Percentiles rank a stretch among this genome's conserved stretches.
phyloP scores from a whole-genome alignment of 371 early-diverging fungal genomes.

The Saksenaea vasiformis region DNA sequence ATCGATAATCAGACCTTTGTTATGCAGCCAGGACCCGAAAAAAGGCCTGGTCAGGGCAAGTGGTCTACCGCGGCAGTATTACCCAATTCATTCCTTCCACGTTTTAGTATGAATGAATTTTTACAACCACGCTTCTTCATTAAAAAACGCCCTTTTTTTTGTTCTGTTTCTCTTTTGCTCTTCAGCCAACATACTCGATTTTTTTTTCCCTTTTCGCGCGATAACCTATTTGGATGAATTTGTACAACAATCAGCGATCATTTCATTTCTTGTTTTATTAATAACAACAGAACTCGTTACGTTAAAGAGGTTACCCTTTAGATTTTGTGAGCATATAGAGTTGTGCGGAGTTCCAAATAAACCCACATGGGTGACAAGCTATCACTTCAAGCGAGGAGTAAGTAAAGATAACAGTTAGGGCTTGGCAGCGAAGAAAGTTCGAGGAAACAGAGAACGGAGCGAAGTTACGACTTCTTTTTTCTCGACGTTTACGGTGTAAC shows the following conservation, averaged over 20 bases:
- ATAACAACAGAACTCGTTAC: background rate
- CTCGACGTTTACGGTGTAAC: background rate
- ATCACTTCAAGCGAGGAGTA: slow-evolving; percentile 1
- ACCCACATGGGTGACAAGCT: background rate
- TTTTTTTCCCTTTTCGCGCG: background rate
- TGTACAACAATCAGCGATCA: background rate
- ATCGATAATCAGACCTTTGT: background rate
- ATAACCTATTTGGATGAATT: background rate
- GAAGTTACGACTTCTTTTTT: background rate
- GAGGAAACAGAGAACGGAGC: background rate
- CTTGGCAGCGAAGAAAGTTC: background rate
- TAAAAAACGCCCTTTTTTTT: background rate
- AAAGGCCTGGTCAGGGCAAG: background rate
- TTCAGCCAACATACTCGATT: too few species aligned
- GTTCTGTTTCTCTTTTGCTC: too few species aligned
- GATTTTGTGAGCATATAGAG: background rate
- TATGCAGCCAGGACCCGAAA: background rate
- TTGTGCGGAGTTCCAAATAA: background rate
- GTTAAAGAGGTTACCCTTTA: background rate
- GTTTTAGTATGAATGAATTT: background rate
- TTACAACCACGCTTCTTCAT: background rate
- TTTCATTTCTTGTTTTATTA: background rate
- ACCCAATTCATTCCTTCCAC: background rate
- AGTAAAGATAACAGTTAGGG: background rate
- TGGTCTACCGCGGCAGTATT: background rate